These are phyloP conservation scores for Colletotrichum cordylinicola DNA, from an alignment of 2,329 filamentous ascomycete genomes.

Conservation along the genomic window DNA sequence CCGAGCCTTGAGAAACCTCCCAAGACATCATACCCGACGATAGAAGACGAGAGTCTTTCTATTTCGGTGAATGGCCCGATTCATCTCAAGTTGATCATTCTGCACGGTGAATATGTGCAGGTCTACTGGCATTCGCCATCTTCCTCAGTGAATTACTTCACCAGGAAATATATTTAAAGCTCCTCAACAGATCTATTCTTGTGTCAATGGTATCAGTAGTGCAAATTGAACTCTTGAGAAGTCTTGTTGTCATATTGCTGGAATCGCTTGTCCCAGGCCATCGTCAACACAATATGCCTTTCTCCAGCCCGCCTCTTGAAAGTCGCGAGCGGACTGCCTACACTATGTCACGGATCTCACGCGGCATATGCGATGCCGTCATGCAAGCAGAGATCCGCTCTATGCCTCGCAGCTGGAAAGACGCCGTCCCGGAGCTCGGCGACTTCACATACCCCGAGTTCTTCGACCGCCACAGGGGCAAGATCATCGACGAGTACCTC, in stretches of 20 bases:
- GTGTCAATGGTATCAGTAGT: rapidly evolving
- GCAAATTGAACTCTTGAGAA: rapidly evolving
- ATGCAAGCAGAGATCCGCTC: background rate
- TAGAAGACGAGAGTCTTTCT: background rate
- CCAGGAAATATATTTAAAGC: background rate
- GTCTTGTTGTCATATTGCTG: background rate
- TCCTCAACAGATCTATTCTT: background rate
- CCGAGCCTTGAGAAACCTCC: too few relatives aligned
- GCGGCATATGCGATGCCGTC: background rate
- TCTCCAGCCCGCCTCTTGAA: background rate
- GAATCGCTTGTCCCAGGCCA: rapidly evolving
- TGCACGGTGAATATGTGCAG: background rate
- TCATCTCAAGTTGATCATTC: background rate
- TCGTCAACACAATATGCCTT: background rate
- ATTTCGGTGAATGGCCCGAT: background rate
- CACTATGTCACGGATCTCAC: background rate
- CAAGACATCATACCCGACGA: too few relatives aligned
- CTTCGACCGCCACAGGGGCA: background rate
- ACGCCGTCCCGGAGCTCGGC: background rate
- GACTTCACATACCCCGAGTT: background rate
- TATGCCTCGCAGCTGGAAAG: background rate
- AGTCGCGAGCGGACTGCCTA: background rate
- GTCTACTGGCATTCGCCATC: rapidly evolving
- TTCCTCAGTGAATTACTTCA: background rate
- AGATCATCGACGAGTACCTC: background rate